phyloP scores from a whole-genome alignment of 345 rosid genomes.

The Ceriops zippeliana region DNA sequence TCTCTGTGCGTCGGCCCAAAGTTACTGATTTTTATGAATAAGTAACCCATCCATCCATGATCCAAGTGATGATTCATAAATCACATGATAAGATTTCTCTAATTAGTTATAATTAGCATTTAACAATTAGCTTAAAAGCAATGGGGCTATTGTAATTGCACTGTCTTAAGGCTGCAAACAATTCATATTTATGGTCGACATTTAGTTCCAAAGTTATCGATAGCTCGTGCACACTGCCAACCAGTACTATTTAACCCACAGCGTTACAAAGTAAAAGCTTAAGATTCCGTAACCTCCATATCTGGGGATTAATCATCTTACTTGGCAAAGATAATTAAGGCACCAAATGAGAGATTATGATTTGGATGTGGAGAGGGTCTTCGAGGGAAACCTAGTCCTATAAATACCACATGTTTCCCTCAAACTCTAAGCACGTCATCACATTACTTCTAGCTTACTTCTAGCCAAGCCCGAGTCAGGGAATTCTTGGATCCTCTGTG shows the following conservation, averaged over 20 bases:
- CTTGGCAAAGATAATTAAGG: neutral
- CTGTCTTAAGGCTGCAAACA: no score
- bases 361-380: neutral
- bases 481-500: no score
- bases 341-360: neutral
- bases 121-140: no score
- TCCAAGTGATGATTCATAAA: neutral
- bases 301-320: neutral
- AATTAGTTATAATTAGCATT: no score
- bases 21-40: neutral
- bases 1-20: no score
- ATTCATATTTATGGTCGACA: no score
- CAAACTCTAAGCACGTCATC: neutral
- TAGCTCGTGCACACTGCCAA: no score
- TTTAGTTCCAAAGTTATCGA: no score
- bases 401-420: neutral
- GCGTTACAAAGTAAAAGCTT: constrained; percentile 6
- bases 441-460: neutral
- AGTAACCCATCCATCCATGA: neutral
- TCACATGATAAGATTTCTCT: no score
- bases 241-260: neutral
- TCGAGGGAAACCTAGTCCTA: neutral
- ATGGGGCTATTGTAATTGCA: no score
- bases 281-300: constrained; percentile 15
- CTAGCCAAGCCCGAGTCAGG: neutral